A percentile compares a stretch with the other conserved stretches of the same genome.
Evolutionary conservation across 768 basidiomycete species (phyloP).

Genomic region (Boletus tomentosulus): DNA sequence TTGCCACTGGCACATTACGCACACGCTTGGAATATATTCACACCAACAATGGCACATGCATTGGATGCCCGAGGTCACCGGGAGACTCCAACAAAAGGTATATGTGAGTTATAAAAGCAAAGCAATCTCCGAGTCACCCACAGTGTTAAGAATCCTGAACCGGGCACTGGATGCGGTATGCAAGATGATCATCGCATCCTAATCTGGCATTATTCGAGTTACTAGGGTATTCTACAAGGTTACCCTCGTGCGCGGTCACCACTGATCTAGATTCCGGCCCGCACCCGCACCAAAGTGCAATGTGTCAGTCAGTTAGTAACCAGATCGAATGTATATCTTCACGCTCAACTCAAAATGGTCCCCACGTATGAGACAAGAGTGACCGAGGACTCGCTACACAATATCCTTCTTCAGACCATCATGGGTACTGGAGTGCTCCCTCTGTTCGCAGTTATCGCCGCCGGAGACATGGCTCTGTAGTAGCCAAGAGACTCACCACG

Average conservation of each 20-base stretch:
- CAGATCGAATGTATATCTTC: background rate
- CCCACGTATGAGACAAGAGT: background rate
- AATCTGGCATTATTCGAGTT: conserved; percentile 1
- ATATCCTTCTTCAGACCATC: conserved; percentile 5
- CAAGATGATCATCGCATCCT: background rate
- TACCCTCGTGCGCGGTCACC: conserved; percentile 8
- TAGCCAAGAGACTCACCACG: conserved; percentile 42
- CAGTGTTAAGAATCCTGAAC: background rate
- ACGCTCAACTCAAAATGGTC: background rate
- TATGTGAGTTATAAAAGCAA: background rate
- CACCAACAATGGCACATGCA: background rate
- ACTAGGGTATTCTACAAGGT: conserved; percentile 7
- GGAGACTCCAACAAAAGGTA: background rate
- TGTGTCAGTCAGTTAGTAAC: background rate
- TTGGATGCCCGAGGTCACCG: background rate
- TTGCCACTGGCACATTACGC: background rate
- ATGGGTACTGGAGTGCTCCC: conserved; percentile 14
- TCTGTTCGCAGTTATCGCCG: conserved; percentile 47
- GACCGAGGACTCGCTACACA: conserved; percentile 11
- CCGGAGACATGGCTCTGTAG: conserved; percentile 57
- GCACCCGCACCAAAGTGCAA: background rate
- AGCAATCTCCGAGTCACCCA: background rate
- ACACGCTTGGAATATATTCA: background rate
- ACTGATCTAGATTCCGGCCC: conserved; percentile 15
- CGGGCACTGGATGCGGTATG: background rate